Percentiles rank a stretch among this genome's conserved stretches.
phyloP scores from a whole-genome alignment of 148 eudicot genomes.

The Amaranthus palmeri region DNA sequence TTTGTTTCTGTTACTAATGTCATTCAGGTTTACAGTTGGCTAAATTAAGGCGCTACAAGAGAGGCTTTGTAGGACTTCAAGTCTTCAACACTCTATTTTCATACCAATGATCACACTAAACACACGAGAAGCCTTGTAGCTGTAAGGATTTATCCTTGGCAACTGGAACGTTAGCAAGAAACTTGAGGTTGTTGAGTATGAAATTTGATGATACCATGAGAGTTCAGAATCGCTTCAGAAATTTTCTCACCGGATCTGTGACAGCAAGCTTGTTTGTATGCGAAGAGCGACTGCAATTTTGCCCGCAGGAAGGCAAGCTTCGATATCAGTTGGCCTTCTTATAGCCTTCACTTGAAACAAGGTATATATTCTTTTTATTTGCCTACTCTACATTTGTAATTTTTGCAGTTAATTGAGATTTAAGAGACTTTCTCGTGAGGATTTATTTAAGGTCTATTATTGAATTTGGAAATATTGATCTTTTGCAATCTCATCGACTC shows the following conservation, averaged over 20 bases:
- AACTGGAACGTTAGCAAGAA: not conserved
- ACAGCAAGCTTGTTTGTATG: not conserved
- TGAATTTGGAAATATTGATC: no score
- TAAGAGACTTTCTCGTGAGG: no score
- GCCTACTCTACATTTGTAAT: no score
- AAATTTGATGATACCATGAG: not conserved
- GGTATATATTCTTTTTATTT: not conserved
- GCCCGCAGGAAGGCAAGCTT: not conserved
- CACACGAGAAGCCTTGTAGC: not conserved
- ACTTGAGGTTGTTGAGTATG: not conserved
- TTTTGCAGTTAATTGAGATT: no score
- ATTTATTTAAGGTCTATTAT: no score
- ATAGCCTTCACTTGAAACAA: not conserved
- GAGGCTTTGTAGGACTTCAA: not conserved
- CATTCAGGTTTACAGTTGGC: not conserved
- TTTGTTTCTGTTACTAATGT: not conserved
- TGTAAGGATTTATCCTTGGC: not conserved
- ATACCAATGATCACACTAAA: not conserved
- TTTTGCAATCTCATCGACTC: no score
- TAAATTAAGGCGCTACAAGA: not conserved
- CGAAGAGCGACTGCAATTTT: not conserved
- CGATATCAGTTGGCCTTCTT: not conserved
- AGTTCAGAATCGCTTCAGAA: not conserved
- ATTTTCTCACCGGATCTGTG: not conserved
- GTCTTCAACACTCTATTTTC: no score